A percentile compares a stretch with the other conserved stretches of the same genome.
phyloP scores from a whole-genome alignment of 331 rosid species.

The Malus hybrid region DNA sequence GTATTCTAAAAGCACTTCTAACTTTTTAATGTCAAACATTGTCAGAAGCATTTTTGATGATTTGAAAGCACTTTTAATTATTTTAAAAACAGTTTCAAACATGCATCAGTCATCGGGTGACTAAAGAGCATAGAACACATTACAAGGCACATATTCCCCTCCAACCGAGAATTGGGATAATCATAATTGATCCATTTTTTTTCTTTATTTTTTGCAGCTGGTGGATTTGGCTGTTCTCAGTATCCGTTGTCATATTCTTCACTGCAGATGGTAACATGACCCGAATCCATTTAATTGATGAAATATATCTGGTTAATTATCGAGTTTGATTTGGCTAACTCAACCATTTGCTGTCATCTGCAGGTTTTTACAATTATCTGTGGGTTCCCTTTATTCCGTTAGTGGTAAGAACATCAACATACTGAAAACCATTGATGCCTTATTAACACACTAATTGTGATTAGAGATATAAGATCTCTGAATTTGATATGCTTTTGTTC shows the following conservation, averaged over 20 bases:
- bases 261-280: conserved; percentile 40
- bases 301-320: not conserved
- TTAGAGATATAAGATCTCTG: not conserved
- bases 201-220: conserved; percentile 33
- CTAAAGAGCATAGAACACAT: no score
- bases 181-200: no score
- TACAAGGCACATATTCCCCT: no score
- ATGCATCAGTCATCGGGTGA: no score
- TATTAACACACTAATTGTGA: not conserved
- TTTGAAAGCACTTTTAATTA: no score
- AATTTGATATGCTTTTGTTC: not conserved
- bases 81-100: no score
- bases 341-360: not conserved
- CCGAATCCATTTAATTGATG: not conserved
- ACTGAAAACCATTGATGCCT: no score
- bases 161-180: no score
- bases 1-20: no score
- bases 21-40: no score
- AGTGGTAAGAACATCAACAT: conserved; percentile 26
- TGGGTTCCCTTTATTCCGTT: conserved; percentile 61
- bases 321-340: not conserved
- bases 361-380: conserved; percentile 38
- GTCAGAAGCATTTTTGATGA: no score
- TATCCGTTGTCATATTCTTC: conserved; percentile 35
- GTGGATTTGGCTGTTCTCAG: conserved; percentile 57